A percentile compares a stretch with the other conserved stretches of the same genome.
Evolutionary conservation across 1,284 basidiomycete species (phyloP).

Genomic region (Neonothopanus nambi): DNA sequence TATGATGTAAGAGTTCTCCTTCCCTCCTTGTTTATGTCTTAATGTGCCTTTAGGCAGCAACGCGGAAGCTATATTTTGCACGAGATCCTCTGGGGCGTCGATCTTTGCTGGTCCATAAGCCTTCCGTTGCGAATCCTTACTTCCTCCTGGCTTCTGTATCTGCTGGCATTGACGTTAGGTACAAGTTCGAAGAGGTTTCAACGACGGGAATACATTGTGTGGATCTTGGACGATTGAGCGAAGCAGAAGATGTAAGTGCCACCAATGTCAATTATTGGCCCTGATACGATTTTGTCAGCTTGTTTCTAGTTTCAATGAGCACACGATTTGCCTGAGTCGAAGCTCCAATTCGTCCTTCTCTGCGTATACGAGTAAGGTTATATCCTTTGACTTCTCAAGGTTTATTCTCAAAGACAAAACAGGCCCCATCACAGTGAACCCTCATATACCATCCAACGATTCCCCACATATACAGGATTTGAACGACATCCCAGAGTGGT

Average conservation of each 20-base stretch:
- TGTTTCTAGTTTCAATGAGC: too few relatives aligned
- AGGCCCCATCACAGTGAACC: constrained; percentile 44
- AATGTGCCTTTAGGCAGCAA: constrained; percentile 37
- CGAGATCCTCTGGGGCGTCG: constrained; percentile 91
- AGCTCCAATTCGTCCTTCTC: too few relatives aligned
- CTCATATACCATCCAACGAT: constrained; percentile 44
- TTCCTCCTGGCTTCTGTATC: constrained; percentile 71
- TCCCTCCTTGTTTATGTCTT: background rate
- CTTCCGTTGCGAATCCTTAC: constrained; percentile 46
- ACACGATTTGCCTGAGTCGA: too few relatives aligned
- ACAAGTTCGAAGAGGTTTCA: constrained; percentile 61
- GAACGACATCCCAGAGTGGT: constrained; percentile 45
- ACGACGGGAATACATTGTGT: constrained; percentile 61
- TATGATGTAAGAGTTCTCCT: constrained; percentile 57
- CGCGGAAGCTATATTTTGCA: constrained; percentile 68
- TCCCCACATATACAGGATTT: constrained; percentile 33
- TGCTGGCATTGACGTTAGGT: constrained; percentile 41
- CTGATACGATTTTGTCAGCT: too few relatives aligned
- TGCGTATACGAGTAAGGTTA: too few relatives aligned
- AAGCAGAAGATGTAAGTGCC: constrained; percentile 26
- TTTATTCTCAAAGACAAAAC: too few relatives aligned
- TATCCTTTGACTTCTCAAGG: background rate
- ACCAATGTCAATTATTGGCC: background rate
- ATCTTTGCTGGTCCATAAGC: constrained; percentile 76
- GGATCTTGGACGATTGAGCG: constrained; percentile 36